Evolutionary conservation across 805 yeast species (phyloP).

Genomic region (Torulaspora gathmanii): DNA sequence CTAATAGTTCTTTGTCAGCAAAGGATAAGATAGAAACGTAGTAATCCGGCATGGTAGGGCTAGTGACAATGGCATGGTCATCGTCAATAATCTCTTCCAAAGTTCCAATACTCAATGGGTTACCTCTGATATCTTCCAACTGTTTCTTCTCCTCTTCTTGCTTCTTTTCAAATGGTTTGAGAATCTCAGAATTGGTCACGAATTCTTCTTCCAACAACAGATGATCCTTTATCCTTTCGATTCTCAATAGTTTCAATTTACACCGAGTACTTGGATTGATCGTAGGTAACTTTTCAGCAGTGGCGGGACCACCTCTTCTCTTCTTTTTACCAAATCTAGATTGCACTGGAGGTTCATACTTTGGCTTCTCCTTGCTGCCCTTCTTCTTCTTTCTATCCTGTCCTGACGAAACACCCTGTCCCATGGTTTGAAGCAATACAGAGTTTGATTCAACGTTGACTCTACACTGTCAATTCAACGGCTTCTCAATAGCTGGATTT

Average conservation of each 20-base stretch:
- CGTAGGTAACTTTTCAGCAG: constrained; percentile 73
- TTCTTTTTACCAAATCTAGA: constrained; percentile 89
- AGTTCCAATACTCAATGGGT: constrained; percentile 94
- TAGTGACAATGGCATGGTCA: constrained; percentile 96
- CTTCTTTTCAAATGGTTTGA: constrained; percentile 94
- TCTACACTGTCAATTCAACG: background rate
- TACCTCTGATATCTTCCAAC: constrained; percentile 91
- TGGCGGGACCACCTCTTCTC: constrained; percentile 84
- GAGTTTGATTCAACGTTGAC: background rate
- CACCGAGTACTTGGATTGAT: constrained; percentile 93
- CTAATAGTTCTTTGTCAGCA: constrained; percentile 92
- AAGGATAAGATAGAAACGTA: constrained; percentile 93
- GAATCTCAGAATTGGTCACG: constrained; percentile 87
- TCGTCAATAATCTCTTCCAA: constrained; percentile 96
- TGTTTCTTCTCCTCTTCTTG: constrained; percentile 95
- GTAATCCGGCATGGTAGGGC: constrained; percentile 94
- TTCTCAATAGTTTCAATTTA: constrained; percentile 79
- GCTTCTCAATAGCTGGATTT: background rate
- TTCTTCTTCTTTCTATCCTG: constrained; percentile 46
- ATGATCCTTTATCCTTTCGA: constrained; percentile 96
- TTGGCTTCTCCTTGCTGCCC: constrained; percentile 81
- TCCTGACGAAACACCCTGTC: constrained; percentile 37
- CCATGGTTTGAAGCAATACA: constrained; percentile 21
- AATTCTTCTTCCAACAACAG: constrained; percentile 91
- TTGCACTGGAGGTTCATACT: constrained; percentile 98